Conservation (phyloP, 208 protist genomes). For the Trichomonas gallinae region DNA sequence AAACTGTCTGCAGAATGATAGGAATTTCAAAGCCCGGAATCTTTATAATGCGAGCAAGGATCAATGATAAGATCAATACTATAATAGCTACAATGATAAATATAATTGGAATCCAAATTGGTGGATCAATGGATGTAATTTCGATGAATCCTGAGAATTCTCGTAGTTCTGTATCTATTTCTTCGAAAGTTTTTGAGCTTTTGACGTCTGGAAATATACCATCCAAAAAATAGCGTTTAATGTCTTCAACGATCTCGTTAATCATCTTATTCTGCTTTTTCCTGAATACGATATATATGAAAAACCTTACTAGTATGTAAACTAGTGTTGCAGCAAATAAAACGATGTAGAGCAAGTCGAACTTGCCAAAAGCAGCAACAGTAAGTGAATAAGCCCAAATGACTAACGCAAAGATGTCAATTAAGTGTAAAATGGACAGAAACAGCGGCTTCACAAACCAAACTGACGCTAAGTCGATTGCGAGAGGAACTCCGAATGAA, state of each 20-base stretch:
- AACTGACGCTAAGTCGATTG: neutral
- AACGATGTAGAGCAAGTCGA: no score
- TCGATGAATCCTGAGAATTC: neutral
- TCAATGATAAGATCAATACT: neutral
- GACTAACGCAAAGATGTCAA: neutral
- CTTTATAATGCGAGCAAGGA: neutral
- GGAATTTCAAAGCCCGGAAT: neutral
- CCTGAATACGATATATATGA: neutral
- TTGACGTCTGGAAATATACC: neutral
- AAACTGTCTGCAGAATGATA: neutral
- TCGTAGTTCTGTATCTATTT: neutral
- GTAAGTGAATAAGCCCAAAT: neutral
- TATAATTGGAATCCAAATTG: neutral
- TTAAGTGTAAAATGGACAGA: neutral
- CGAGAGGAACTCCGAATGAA: neutral
- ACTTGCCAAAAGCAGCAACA: neutral
- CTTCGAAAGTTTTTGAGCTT: neutral
- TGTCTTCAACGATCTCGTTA: neutral
- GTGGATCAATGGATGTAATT: neutral
- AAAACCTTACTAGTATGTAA: neutral
- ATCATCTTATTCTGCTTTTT: neutral
- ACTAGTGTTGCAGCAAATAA: neutral
- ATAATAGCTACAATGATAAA: neutral
- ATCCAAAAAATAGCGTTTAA: neutral
- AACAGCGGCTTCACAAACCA: neutral